Percentiles rank a stretch among this genome's conserved stretches.
These are phyloP conservation scores for Coleophoma cylindrospora DNA, from an alignment of 2,329 filamentous ascomycete genomes.

Conservation along the genomic window DNA sequence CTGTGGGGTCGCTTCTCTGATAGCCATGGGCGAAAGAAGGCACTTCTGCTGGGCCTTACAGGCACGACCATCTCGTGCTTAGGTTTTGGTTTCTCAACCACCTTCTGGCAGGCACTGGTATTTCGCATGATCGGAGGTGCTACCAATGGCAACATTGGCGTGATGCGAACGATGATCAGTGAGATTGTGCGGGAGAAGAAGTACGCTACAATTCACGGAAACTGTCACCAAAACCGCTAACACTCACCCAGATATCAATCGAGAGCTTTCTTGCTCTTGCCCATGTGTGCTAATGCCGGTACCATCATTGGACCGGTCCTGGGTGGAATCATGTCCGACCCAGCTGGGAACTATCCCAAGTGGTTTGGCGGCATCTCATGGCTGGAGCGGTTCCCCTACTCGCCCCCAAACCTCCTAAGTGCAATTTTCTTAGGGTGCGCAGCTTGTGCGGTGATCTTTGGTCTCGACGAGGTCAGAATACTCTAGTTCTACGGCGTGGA, in stretches of 20 bases:
- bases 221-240: neutral
- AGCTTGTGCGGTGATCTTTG: constrained; percentile 27
- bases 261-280: constrained; percentile 37
- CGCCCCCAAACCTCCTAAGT: constrained; percentile 36
- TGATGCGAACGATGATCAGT: constrained; percentile 70
- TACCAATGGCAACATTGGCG: constrained; percentile 68
- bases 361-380: constrained; percentile 34
- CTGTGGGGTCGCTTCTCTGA: constrained; percentile 63
- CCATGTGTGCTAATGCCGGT: constrained; percentile 64
- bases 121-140: constrained; percentile 56
- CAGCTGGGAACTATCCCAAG: constrained; percentile 31
- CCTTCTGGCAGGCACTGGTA: constrained; percentile 55
- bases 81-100: constrained; percentile 64
- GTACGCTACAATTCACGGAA: constrained; percentile 26
- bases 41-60: constrained; percentile 60
- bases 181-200: constrained; percentile 69
- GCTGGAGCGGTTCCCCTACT: constrained; percentile 37
- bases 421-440: constrained; percentile 27
- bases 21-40: constrained; percentile 49
- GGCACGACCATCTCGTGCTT: constrained; percentile 59
- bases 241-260: constrained; percentile 27
- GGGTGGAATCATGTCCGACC: constrained; percentile 39
- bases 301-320: constrained; percentile 36
- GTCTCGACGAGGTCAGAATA: constrained; percentile 26
- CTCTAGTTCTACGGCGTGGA: neutral